A percentile compares a stretch with the other conserved stretches of the same genome.
These are phyloP conservation scores for Camelina laxa DNA, from an alignment of 345 rosid species.

Conservation along the genomic window DNA sequence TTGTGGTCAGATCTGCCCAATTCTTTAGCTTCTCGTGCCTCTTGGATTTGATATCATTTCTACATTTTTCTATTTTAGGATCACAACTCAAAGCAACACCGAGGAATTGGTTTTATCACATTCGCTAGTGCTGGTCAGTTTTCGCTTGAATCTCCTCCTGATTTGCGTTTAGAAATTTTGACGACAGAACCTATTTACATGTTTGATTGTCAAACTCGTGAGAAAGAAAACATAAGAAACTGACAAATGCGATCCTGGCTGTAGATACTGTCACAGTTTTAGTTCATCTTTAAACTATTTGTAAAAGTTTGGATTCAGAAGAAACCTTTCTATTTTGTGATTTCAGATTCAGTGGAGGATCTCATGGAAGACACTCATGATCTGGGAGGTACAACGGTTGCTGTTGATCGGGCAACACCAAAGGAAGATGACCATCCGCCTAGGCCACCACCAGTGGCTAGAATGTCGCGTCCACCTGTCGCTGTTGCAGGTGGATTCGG, in stretches of 20 bases:
- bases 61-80: slow-evolving; percentile 56
- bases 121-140: slow-evolving; percentile 78
- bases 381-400: slow-evolving; percentile 84
- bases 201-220: background rate
- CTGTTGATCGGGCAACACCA: slow-evolving; percentile 97
- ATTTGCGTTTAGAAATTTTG: background rate
- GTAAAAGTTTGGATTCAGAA: background rate
- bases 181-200: background rate
- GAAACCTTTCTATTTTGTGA: background rate
- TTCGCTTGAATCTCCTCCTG: slow-evolving; percentile 8
- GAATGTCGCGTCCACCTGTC: slow-evolving; percentile 49
- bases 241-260: background rate
- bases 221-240: slow-evolving; percentile 6
- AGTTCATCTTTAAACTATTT: background rate
- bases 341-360: slow-evolving; percentile 82
- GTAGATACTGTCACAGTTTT: slow-evolving; percentile 1
- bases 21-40: slow-evolving; percentile 6
- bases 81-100: slow-evolving; percentile 82
- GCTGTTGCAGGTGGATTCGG: slow-evolving; percentile 67
- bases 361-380: slow-evolving; percentile 95
- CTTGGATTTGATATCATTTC: slow-evolving; percentile 21
- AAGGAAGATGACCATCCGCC: slow-evolving; percentile 85
- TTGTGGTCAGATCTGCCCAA: background rate
- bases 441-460: slow-evolving; percentile 58
- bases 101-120: slow-evolving; percentile 97